These are phyloP conservation scores for Fusarium veterinarium DNA, from an alignment of 2,329 filamentous ascomycete species.

Conservation along the genomic window DNA sequence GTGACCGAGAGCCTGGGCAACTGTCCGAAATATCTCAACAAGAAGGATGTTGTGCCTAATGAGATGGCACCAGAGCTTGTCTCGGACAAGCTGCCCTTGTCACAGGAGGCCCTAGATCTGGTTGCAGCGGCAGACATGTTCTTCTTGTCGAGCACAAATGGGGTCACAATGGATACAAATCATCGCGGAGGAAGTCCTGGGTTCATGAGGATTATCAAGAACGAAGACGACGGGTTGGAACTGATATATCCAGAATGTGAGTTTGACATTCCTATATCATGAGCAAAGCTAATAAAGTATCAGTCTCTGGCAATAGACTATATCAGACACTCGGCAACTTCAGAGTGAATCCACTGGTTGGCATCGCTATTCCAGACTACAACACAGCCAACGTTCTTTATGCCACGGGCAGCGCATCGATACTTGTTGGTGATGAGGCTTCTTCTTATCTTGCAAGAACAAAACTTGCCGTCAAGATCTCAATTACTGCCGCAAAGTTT, in stretches of 20 bases:
- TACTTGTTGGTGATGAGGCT: slow-evolving; percentile 74
- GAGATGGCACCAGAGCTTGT: slow-evolving; percentile 62
- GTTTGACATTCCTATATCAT: slow-evolving; percentile 15
- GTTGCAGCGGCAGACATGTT: slow-evolving; percentile 77
- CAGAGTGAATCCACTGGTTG: slow-evolving; percentile 71
- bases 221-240: slow-evolving; percentile 58
- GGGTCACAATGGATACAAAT: slow-evolving; percentile 83
- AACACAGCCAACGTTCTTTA: slow-evolving; percentile 79
- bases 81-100: slow-evolving; percentile 57
- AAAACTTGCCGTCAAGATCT: slow-evolving; percentile 78
- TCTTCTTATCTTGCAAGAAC: slow-evolving; percentile 72
- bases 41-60: slow-evolving; percentile 68
- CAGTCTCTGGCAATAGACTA: slow-evolving; percentile 80
- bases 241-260: slow-evolving; percentile 81
- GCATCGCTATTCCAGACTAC: slow-evolving; percentile 80
- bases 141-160: slow-evolving; percentile 78
- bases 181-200: slow-evolving; percentile 80
- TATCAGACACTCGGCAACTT: slow-evolving; percentile 89
- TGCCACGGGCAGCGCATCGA: slow-evolving; percentile 74
- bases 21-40: slow-evolving; percentile 89
- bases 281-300: slow-evolving; percentile 17
- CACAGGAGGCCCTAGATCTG: slow-evolving; percentile 66
- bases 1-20: slow-evolving; percentile 82
- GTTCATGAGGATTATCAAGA: slow-evolving; percentile 76
- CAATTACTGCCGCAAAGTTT: slow-evolving; percentile 68